These are phyloP conservation scores for Fusarium oxysporum DNA, from an alignment of 2,329 filamentous ascomycete genomes.

Conservation along the genomic window DNA sequence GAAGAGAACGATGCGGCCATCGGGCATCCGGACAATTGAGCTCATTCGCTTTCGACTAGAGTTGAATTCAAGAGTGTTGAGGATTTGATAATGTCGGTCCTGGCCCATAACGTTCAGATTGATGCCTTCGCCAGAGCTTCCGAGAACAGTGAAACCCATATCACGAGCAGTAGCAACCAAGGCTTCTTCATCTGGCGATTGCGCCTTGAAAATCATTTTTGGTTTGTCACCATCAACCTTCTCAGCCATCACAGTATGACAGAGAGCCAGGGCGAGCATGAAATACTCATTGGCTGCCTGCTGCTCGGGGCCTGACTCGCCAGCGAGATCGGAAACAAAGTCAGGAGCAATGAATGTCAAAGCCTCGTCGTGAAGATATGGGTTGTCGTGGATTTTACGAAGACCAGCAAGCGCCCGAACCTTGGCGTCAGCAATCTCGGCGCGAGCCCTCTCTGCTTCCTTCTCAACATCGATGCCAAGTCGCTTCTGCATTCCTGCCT, in stretches of 20 bases:
- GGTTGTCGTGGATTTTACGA: conserved; percentile 85
- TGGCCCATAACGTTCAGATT: conserved; percentile 88
- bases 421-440: conserved; percentile 84
- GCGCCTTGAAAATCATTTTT: conserved; percentile 93
- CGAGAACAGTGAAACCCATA: conserved; percentile 92
- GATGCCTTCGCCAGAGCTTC: conserved; percentile 82
- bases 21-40: conserved; percentile 93
- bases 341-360: conserved; percentile 93
- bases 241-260: conserved; percentile 95
- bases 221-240: conserved; percentile 89
- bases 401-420: conserved; percentile 77
- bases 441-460: conserved; percentile 77
- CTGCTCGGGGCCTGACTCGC: conserved; percentile 81
- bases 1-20: conserved; percentile 88
- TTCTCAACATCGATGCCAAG: conserved; percentile 87
- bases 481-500: conserved; percentile 94
- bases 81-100: conserved; percentile 84
- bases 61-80: conserved; percentile 98
- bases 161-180: conserved; percentile 94
- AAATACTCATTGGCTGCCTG: conserved; percentile 84
- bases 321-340: conserved; percentile 84
- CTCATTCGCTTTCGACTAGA: conserved; percentile 98
- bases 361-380: conserved; percentile 88
- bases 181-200: conserved; percentile 96
- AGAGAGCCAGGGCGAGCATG: conserved; percentile 95